phyloP scores from a whole-genome alignment of 441 rosid genomes.

The Adansonia madagascariensis region DNA sequence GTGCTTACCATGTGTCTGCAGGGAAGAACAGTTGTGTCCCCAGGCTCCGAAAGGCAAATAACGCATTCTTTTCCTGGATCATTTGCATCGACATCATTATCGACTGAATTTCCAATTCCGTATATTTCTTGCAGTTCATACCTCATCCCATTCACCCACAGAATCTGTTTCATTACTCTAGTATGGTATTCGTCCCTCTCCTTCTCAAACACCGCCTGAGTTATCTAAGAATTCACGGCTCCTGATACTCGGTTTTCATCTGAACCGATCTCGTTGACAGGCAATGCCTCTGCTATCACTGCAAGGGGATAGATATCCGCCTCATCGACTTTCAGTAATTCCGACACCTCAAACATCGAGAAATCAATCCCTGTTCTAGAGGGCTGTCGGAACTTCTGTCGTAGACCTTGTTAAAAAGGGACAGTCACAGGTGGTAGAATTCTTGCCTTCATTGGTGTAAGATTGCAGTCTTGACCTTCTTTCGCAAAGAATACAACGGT shows the following conservation, averaged over 20 bases:
- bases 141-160: slow-evolving; percentile 73
- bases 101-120: slow-evolving; percentile 84
- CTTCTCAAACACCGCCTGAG: slow-evolving; percentile 77
- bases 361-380: slow-evolving; percentile 81
- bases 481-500: slow-evolving; percentile 80
- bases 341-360: slow-evolving; percentile 61
- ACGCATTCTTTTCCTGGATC: slow-evolving; percentile 93
- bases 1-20: slow-evolving; percentile 88
- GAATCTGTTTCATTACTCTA: slow-evolving; percentile 78
- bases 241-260: slow-evolving; percentile 51
- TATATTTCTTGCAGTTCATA: slow-evolving; percentile 93
- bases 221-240: slow-evolving; percentile 68
- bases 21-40: slow-evolving; percentile 91
- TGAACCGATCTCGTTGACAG: slow-evolving; percentile 44
- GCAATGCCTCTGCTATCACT: slow-evolving; percentile 76
- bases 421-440: slow-evolving; percentile 66
- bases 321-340: slow-evolving; percentile 51
- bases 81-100: slow-evolving; percentile 71
- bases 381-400: slow-evolving; percentile 82
- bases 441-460: slow-evolving; percentile 62
- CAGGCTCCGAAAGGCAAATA: slow-evolving; percentile 90
- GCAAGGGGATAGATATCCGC: slow-evolving; percentile 66
- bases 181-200: slow-evolving; percentile 73
- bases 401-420: slow-evolving; percentile 72
- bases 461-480: slow-evolving; percentile 69